Conservation (phyloP, 306 rosid species). For the Glycine latifolia region DNA sequence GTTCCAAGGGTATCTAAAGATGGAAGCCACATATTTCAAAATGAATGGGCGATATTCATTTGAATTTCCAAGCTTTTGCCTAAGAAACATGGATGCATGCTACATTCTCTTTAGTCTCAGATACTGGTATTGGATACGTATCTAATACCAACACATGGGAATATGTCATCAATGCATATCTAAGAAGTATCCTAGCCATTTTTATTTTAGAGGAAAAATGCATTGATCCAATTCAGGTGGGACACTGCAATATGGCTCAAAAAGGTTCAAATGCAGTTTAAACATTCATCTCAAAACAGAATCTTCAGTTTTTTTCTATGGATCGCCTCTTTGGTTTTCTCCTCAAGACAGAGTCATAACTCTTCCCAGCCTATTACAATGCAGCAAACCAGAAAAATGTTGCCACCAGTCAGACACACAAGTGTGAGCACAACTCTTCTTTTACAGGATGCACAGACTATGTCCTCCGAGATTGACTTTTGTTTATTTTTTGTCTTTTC, state of each 20-base stretch:
- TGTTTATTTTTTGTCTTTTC: background rate
- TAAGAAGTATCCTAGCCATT: background rate
- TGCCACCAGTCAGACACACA: background rate
- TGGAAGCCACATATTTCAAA: conserved; percentile 9
- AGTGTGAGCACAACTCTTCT: background rate
- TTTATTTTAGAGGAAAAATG: background rate
- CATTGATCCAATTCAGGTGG: background rate
- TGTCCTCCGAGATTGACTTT: background rate
- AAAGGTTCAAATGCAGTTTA: background rate
- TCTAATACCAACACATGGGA: background rate
- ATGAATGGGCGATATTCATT: background rate
- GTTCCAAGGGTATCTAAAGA: too few species aligned
- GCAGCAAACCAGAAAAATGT: background rate
- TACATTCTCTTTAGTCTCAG: background rate
- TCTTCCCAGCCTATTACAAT: background rate
- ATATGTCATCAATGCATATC: background rate
- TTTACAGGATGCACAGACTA: background rate
- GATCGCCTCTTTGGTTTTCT: background rate
- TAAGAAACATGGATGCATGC: background rate
- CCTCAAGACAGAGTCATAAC: background rate
- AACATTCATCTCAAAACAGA: background rate
- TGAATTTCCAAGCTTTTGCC: conserved; percentile 19
- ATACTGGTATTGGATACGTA: background rate
- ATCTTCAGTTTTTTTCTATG: background rate
- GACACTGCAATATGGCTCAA: background rate